Evolutionary conservation across 2,329 filamentous ascomycete genomes (phyloP), one percentile per base, ranked within the genome.

Genomic region (Cylindrodendrum hubeiense): DNA sequence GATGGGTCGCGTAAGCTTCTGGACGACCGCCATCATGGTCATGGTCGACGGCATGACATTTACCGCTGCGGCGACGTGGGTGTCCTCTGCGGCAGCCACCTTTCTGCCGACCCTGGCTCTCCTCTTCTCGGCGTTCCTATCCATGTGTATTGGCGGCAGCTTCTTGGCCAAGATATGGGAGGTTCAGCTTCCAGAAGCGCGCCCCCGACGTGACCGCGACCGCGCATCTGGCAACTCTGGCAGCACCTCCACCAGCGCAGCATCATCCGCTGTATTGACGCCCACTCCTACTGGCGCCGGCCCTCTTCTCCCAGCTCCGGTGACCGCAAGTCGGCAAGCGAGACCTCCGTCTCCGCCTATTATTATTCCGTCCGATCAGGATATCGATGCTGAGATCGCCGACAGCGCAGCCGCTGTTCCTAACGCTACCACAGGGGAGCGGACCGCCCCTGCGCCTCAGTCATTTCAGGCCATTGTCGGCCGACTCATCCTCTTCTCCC

Each of bases 1-100:
- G 2, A 82, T 91, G 70, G 89, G 88, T 4, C 84, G 90, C 19
- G 85, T 91, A 71, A 91, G 89, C 77, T 89, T 91, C 74, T 86
- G 85, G 74, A 91, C 89, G 0, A 83, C 86, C 24, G 83, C 84
- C 54, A 83, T 87, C 67, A 90, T 91, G 86, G 80, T 90, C 33
- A 80, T 91, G 62, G 87, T 87, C 17, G 90, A 92, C 70, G 87
- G 87, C 12, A 81, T 90, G 67, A 81, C 87, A 4, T 90, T 90
- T 67, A 81, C 82, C 3, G 83, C 82, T n/a, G 84, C 85, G n/a
- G 83, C 81, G 12, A 86, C 81, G 4, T 89, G 83, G 87, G 84
- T 83, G 55, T 82, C 88, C 37, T 86, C 86, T 13, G 86, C 87
- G 2, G 83, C 84, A 2, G 83, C 85, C 41, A 88, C 81, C 15